These are phyloP conservation scores for Crithidia fasciculata DNA, from an alignment of 208 protist genomes.

Conservation along the genomic window DNA sequence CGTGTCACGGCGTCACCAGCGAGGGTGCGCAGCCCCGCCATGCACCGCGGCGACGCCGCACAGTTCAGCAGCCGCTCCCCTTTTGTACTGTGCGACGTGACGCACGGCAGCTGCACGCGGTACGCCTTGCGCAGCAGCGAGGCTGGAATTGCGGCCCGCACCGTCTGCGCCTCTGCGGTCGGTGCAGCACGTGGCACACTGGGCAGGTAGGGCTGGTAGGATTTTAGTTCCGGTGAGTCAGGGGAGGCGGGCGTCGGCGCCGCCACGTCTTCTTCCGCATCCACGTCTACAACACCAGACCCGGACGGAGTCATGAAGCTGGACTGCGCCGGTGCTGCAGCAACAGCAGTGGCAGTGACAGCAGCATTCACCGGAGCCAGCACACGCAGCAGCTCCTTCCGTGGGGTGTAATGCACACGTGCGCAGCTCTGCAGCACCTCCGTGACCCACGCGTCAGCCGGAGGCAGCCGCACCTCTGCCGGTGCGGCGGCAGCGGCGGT, in stretches of 20 bases:
- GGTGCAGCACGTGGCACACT: background rate
- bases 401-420: conserved; percentile 30
- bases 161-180: conserved; percentile 10
- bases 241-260: background rate
- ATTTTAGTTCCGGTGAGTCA: background rate
- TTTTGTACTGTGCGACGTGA: conserved; percentile 28
- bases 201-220: conserved; percentile 16
- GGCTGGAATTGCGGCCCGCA: conserved; percentile 17
- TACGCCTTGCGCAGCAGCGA: conserved; percentile 48
- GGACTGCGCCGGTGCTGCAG: background rate
- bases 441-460: conserved; percentile 42
- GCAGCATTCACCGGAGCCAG: conserved; percentile 8
- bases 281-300: conserved; percentile 17
- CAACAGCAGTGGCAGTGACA: background rate
- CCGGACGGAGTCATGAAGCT: background rate
- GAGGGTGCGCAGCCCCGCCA: conserved; percentile 51
- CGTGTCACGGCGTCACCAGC: conserved; percentile 35
- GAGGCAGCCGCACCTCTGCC: conserved; percentile 13
- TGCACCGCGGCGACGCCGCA: conserved; percentile 54
- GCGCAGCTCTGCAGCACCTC: conserved; percentile 35
- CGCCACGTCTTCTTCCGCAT: conserved; percentile 14
- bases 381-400: conserved; percentile 22
- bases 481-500: background rate
- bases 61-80: conserved; percentile 49
- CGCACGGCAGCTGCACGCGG: conserved; percentile 48